Percentiles rank a stretch among this genome's conserved stretches.
Conservation (phyloP, 139 green algal genomes). For the Trebouxia sp. region DNA sequence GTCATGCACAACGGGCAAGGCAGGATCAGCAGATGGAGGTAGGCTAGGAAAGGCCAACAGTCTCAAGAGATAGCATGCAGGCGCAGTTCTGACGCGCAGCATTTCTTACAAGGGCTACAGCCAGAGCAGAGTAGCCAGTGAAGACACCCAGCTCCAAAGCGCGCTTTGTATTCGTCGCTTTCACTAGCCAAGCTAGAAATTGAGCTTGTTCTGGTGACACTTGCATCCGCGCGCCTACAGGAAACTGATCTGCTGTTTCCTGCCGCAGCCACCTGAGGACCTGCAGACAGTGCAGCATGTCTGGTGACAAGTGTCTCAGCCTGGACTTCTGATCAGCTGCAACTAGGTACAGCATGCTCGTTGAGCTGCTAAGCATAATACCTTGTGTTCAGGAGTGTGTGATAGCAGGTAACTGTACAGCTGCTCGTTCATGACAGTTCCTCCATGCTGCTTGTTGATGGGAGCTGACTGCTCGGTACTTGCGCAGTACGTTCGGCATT, state of each 20-base stretch:
- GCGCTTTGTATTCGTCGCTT: conserved; percentile 51
- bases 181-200: conserved; percentile 76
- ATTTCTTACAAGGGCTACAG: conserved; percentile 72
- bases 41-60: too few relatives aligned
- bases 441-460: conserved; percentile 50
- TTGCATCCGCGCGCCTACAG: conserved; percentile 40
- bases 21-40: too few relatives aligned
- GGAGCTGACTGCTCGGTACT: background rate
- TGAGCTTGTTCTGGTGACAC: conserved; percentile 80
- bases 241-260: background rate
- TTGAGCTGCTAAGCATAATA: too few relatives aligned
- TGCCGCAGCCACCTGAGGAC: background rate
- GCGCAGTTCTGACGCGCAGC: too few relatives aligned
- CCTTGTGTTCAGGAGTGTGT: conserved; percentile 67
- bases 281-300: too few relatives aligned
- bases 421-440: conserved; percentile 43
- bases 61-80: too few relatives aligned
- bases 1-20: too few relatives aligned
- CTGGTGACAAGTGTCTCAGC: too few relatives aligned
- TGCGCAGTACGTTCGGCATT: too few relatives aligned
- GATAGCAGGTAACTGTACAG: conserved; percentile 72
- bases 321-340: too few relatives aligned
- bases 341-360: too few relatives aligned
- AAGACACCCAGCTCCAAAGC: conserved; percentile 81
- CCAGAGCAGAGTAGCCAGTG: conserved; percentile 86